Percentiles rank a stretch among this genome's conserved stretches.
Conservation (phyloP, 106 monocot species). For the Dendrobium huoshanense region DNA sequence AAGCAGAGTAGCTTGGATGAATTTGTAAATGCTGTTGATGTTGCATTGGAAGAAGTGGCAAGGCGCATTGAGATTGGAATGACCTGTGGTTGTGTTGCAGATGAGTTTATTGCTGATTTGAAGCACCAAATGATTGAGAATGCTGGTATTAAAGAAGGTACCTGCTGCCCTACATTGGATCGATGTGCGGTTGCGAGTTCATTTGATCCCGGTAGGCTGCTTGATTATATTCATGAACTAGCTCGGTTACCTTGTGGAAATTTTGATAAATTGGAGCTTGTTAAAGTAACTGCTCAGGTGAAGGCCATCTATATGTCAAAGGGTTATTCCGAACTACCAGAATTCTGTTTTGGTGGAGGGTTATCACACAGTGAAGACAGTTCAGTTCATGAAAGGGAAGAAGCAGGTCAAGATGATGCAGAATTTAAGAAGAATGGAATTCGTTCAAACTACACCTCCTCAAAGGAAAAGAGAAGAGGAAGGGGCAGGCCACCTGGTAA, state of each 20-base stretch:
- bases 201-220: constrained; percentile 40
- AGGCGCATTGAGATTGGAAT: constrained; percentile 47
- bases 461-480: constrained; percentile 15
- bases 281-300: constrained; percentile 27
- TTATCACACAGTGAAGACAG: constrained; percentile 17
- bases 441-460: constrained; percentile 5
- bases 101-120: constrained; percentile 13
- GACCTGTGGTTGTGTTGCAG: constrained; percentile 38
- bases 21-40: constrained; percentile 34
- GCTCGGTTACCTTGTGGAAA: constrained; percentile 31
- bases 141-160: constrained; percentile 47
- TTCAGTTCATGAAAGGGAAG: constrained; percentile 2
- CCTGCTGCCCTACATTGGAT: constrained; percentile 17
- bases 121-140: constrained; percentile 45
- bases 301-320: constrained; percentile 34
- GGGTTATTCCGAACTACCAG: constrained; percentile 39
- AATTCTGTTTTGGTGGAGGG: constrained; percentile 13
- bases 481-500: constrained; percentile 8
- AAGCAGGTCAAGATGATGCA: constrained; percentile 6
- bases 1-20: constrained; percentile 45
- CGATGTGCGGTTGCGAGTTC: constrained; percentile 12
- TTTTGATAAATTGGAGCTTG: constrained; percentile 38
- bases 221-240: constrained; percentile 35
- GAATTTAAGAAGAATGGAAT: constrained; percentile 9
- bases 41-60: constrained; percentile 44